Evolutionary conservation across 2,329 filamentous ascomycete genomes (phyloP), one percentile per base, ranked within the genome.

Genomic region (Exophiala bonariae): DNA sequence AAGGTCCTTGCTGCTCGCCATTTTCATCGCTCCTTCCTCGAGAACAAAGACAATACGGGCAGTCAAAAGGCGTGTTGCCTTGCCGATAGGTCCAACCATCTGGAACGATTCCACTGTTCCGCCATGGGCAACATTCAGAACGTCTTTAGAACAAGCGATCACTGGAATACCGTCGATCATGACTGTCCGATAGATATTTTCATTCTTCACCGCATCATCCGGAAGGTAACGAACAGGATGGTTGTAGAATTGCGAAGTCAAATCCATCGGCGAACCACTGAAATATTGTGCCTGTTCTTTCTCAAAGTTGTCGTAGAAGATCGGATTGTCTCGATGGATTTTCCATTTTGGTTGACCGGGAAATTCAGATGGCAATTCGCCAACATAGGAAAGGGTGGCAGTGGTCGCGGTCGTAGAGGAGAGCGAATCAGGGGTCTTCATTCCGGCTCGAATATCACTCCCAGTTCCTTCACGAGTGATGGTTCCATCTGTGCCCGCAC

Each of bases 91-190:
- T 13, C 41, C 39, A 35, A 57, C 39, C 30, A 58, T 40, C 43
- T 58, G 43, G 20, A 59, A 46, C 7, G 54, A 57, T 37, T 59
- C 54, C 9, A 58, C 6, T 6, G 52, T 28, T 18, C 57, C 57
- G 19, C 56, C 51, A 33, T 42, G 47, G 31, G 57, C 43, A 8
- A 52, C 26, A 9, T 14, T 35, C 9, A 59, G 50, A 18, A 58
- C 43, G 18, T 58, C 55, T 19, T 45, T 33, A 16, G 45, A 35
- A 18, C 47, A 49, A 20, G 51, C 51, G 19, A 42, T 48, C 3
- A 49, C 20, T 3, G 57, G 57, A 41, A 59, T 59, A 19, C 45
- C 38, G 31, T 59, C 54, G 14, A 59, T 48, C 57, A 58, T 58
- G 38, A 59, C 56, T 14, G 57, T 59, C 17, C 57, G 57, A 44